A percentile compares a stretch with the other conserved stretches of the same genome.
Conservation (phyloP, 208 protist genomes). For the Leishmania arabica region DNA sequence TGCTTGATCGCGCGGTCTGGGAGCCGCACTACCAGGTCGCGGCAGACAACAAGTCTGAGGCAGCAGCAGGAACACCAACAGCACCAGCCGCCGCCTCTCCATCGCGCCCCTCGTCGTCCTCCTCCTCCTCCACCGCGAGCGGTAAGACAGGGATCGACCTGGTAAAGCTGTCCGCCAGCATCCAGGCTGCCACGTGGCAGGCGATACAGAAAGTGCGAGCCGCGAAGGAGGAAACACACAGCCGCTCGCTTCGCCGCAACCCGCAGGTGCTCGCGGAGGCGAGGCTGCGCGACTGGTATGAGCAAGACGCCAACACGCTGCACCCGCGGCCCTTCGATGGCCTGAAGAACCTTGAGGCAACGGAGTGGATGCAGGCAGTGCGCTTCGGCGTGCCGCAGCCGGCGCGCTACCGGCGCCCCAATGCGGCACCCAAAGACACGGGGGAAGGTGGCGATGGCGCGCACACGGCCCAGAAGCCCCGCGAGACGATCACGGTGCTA, state of each 20-base stretch:
- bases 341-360: slow-evolving; percentile 56
- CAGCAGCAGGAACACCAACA: neutral
- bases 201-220: slow-evolving; percentile 60
- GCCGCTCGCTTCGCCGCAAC: slow-evolving; percentile 62
- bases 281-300: slow-evolving; percentile 72
- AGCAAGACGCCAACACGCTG: slow-evolving; percentile 74
- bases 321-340: slow-evolving; percentile 58
- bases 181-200: slow-evolving; percentile 72
- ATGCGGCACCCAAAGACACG: neutral
- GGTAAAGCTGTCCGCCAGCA: slow-evolving; percentile 56
- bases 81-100: neutral
- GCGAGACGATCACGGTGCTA: slow-evolving; percentile 34
- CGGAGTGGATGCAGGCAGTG: slow-evolving; percentile 82
- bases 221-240: slow-evolving; percentile 75
- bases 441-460: neutral
- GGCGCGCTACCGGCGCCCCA: slow-evolving; percentile 7
- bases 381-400: slow-evolving; percentile 57
- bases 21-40: slow-evolving; percentile 56
- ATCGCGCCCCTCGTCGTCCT: neutral
- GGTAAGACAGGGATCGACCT: slow-evolving; percentile 41
- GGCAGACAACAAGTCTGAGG: neutral
- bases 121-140: neutral
- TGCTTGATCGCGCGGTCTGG: slow-evolving; percentile 57
- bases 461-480: neutral
- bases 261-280: slow-evolving; percentile 41